Evolutionary conservation across 2,329 filamentous ascomycete species (phyloP).

Genomic region (Ceratocystis papillata): DNA sequence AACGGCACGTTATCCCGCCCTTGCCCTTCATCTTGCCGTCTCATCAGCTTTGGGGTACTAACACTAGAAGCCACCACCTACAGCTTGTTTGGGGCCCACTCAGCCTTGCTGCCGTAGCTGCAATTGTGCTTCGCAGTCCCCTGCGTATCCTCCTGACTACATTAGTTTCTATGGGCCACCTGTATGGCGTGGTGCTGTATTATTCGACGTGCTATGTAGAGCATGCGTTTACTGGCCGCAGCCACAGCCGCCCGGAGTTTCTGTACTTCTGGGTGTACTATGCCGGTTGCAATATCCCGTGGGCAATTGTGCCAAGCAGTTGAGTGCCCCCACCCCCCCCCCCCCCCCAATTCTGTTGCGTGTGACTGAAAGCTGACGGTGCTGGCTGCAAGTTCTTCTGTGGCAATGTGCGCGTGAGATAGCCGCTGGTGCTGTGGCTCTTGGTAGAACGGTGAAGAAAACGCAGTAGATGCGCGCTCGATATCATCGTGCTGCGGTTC

Average conservation of each 20-base stretch:
- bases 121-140: constrained; percentile 37
- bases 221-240: constrained; percentile 35
- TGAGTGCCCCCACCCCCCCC: background rate
- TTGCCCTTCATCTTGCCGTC: background rate
- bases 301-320: constrained; percentile 31
- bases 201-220: constrained; percentile 48
- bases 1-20: constrained; percentile 43
- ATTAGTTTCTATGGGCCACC: constrained; percentile 42
- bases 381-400: constrained; percentile 35
- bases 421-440: background rate
- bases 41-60: background rate
- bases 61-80: background rate
- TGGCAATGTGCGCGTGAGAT: background rate
- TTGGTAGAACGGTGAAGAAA: background rate
- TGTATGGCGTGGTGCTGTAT: constrained; percentile 54
- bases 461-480: background rate
- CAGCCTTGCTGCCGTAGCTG: constrained; percentile 39
- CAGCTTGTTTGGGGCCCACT: constrained; percentile 50
- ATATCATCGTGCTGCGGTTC: background rate
- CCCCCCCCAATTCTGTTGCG: background rate
- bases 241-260: constrained; percentile 48
- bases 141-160: constrained; percentile 43
- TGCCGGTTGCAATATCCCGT: constrained; percentile 49
- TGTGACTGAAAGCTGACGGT: constrained; percentile 36
- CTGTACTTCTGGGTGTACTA: constrained; percentile 56